Percentiles rank a stretch among this genome's conserved stretches.
Evolutionary conservation across 1,284 basidiomycete species (phyloP).

Genomic region (Ganoderma lucidum): DNA sequence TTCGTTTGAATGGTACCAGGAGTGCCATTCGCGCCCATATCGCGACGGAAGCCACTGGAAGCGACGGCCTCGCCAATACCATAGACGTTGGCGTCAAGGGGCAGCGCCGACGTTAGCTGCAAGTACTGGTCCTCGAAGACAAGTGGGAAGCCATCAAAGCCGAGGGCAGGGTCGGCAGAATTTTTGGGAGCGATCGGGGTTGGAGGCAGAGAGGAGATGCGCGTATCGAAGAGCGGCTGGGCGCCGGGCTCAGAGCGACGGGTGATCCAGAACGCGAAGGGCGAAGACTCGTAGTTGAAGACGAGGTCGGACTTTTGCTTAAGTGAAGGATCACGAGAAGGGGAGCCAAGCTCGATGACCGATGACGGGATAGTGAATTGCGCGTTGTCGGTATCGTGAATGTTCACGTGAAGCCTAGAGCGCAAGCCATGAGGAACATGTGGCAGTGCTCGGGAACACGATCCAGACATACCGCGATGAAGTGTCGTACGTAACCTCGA

Average conservation of each 20-base stretch:
- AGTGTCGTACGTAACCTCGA: conserved; percentile 75
- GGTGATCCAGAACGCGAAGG: conserved; percentile 85
- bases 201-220: conserved; percentile 60
- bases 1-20: conserved; percentile 72
- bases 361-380: conserved; percentile 78
- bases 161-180: conserved; percentile 56
- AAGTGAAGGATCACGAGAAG: conserved; percentile 32
- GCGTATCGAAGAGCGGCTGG: conserved; percentile 78
- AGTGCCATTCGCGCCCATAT: conserved; percentile 59
- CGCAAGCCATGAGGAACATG: conserved; percentile 4
- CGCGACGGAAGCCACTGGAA: conserved; percentile 72
- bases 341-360: conserved; percentile 58
- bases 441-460: neutral
- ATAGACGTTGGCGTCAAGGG: conserved; percentile 77
- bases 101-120: conserved; percentile 71
- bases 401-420: conserved; percentile 76
- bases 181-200: conserved; percentile 62
- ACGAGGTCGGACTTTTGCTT: conserved; percentile 60
- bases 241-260: conserved; percentile 64
- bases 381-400: conserved; percentile 62
- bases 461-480: conserved; percentile 52
- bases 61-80: conserved; percentile 81
- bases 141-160: conserved; percentile 65
- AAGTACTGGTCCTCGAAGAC: conserved; percentile 82
- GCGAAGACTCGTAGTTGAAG: conserved; percentile 72